Evolutionary conservation across 441 rosid species (phyloP), one percentile per base, ranked within the genome.

Genomic region (Erysimum cheiri): DNA sequence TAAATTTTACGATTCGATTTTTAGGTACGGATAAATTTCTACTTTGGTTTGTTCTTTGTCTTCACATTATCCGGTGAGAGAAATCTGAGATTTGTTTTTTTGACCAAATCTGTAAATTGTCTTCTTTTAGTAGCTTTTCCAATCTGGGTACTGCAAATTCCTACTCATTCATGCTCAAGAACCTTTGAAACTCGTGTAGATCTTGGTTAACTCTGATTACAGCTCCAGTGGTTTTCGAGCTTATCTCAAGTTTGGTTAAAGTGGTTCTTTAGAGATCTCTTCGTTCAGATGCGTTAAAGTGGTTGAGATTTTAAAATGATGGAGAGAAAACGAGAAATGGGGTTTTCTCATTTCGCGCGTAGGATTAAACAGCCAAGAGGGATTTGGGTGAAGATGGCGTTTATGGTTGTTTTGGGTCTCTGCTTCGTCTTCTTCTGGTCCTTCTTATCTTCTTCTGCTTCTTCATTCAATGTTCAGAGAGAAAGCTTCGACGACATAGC

Each of bases 371-470:
- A 87, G 67, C 97, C 95, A 52, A 62, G 77, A 64, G 97, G 97
- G 78, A 60, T 92, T 49, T 91, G 88, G 77, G 71, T 82, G 26
- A 94, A 92, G 81, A 81, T 83, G 90, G 52, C 89, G 1, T 88
- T 90, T 11, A 84, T 92, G 8, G 92, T 85, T 26, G 78, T 92
- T 52, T 72, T 88, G 80, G 98, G 98, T 68, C 86, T 94, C 39
- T 88, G 99, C 69, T 94, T 94, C 74, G 81, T 90, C 31, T 80
- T 92, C 69, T 79, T 88, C 64, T 92, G 98, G 99, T 87, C 92
- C 1, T 72, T 88, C 68, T 85, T 88, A 63, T 80, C 89, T 67
- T 77, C 99, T 70, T 87, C 89, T 19, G 78, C 87, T 66, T 90
- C 91, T 36, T 80, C 85, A 4, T 83, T 69, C 60, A 69, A 78